These are phyloP conservation scores for Talaromyces marneffei DNA, from an alignment of 2,329 filamentous ascomycete species.

Conservation along the genomic window DNA sequence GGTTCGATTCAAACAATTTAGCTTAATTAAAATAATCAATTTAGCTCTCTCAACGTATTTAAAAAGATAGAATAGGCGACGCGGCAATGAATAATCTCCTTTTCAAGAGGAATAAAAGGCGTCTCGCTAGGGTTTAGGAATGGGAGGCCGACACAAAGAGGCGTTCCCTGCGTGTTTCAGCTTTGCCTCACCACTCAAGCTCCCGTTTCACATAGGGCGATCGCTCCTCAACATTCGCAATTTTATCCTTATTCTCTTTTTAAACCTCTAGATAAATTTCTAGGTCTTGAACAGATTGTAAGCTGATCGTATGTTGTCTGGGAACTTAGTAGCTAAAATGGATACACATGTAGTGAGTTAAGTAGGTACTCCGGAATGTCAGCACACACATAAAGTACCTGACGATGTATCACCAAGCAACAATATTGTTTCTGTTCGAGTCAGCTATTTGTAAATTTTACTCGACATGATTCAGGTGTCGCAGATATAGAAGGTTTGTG, in stretches of 20 bases:
- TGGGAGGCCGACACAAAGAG: not conserved
- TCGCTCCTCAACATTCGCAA: not conserved
- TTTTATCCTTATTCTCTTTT: not conserved
- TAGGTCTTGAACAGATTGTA: not conserved
- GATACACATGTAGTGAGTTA: not conserved
- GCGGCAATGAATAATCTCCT: not conserved
- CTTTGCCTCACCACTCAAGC: not conserved
- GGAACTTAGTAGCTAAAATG: not conserved
- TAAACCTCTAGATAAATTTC: not conserved
- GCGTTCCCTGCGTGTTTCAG: slow-evolving; percentile 7
- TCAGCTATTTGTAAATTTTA: not conserved
- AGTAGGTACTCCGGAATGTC: not conserved
- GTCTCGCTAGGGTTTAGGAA: slow-evolving; percentile 2
- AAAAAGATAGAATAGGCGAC: not conserved
- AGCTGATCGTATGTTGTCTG: not conserved
- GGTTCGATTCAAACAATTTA: not conserved
- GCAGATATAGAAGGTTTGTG: not conserved
- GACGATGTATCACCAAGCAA: not conserved
- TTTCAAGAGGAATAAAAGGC: not conserved
- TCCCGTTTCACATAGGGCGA: slow-evolving; percentile 1
- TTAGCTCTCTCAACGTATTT: not conserved
- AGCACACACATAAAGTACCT: not conserved
- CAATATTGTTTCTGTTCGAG: not conserved
- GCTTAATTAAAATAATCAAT: not conserved
- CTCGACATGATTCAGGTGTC: not conserved